Base-by-base conservation (phyloP, 2,329 filamentous ascomycete species). In the Dactylonectria macrodidyma region DNA sequence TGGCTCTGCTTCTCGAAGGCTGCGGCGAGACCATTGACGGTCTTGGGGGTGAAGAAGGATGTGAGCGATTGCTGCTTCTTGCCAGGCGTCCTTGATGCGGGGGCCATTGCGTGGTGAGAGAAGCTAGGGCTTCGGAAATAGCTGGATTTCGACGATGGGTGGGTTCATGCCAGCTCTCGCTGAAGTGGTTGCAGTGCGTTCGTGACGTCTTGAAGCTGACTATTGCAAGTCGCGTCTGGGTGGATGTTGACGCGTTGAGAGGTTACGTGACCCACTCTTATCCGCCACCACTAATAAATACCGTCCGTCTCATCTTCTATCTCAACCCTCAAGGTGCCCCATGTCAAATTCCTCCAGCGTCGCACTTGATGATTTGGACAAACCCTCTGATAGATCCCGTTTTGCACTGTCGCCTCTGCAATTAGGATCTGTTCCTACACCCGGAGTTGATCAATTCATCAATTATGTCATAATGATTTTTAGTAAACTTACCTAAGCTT, bases 41-140 rank as follows among this genome's bases (percentile, higher is more conserved):
- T 83, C 70, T 88, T 91, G 14, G 89, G 90, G 1, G 90, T 88
- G 79, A 97, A 97, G 82, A 97, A 97, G 77, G 91, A 95, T 3
- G 94, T 96, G 68, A 98, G 91, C 1, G 94, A 93, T 72, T 92
- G 89, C 78, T 98, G 94, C 75, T 92, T 93, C 81, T 92, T 93
- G 62, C 79, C 82, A 33, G 81, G 73, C 0, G 82, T 72, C 59
- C 84, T 84, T 1, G 84, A 65, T 47, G 73, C 61, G 10, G 81
- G 80, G 22, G 81, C 74, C 81, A 83, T 83, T 14, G 19, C 71
- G 62, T n/a, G 55, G 30, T 44, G 36, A 22, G 22, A 44, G 14
- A 24, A n/a, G 33, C 51, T 46, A 19, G 33, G 26, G 33, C 5
- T 52, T 51, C 62, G 38, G 55, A 24, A 19, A 3, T 26, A 22